Evolutionary conservation across 768 basidiomycete genomes (phyloP).

Genomic region (Collybiopsis confluens): DNA sequence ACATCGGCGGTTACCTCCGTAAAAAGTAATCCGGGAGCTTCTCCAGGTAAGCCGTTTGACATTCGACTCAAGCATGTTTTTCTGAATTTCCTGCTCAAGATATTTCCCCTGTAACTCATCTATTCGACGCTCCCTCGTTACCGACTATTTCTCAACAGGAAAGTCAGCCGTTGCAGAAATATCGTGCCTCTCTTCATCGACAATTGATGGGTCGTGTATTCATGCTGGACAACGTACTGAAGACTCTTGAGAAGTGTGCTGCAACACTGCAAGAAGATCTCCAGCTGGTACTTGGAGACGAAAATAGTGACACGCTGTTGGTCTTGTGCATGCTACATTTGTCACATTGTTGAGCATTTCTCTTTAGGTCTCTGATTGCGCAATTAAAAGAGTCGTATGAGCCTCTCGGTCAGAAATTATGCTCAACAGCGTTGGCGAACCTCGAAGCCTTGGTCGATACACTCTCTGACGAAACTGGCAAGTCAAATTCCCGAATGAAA

Average conservation of each 20-base stretch:
- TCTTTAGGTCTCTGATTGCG: constrained; percentile 33
- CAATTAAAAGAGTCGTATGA: constrained; percentile 43
- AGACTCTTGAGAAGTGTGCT: constrained; percentile 57
- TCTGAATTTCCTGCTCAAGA: constrained; percentile 31
- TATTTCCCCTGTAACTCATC: constrained; percentile 43
- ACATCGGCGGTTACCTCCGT: constrained; percentile 32
- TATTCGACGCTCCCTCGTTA: constrained; percentile 52
- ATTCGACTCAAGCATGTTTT: background rate
- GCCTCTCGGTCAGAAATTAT: constrained; percentile 47
- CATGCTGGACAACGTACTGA: constrained; percentile 53
- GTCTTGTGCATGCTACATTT: constrained; percentile 15
- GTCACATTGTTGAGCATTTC: constrained; percentile 6
- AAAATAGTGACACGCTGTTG: constrained; percentile 41
- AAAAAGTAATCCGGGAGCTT: constrained; percentile 14
- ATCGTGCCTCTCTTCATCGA: constrained; percentile 53
- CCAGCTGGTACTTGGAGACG: constrained; percentile 34
- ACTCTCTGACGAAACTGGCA: constrained; percentile 30
- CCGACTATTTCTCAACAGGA: constrained; percentile 39
- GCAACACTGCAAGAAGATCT: constrained; percentile 58
- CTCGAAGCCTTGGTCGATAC: constrained; percentile 33
- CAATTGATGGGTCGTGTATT: constrained; percentile 66
- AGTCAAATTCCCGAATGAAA: constrained; percentile 11
- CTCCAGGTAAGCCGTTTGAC: constrained; percentile 18
- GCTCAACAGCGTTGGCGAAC: constrained; percentile 34
- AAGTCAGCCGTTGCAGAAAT: constrained; percentile 54